Evolutionary conservation across 768 basidiomycete species (phyloP).

Genomic region (Punctularia strigosozonata): DNA sequence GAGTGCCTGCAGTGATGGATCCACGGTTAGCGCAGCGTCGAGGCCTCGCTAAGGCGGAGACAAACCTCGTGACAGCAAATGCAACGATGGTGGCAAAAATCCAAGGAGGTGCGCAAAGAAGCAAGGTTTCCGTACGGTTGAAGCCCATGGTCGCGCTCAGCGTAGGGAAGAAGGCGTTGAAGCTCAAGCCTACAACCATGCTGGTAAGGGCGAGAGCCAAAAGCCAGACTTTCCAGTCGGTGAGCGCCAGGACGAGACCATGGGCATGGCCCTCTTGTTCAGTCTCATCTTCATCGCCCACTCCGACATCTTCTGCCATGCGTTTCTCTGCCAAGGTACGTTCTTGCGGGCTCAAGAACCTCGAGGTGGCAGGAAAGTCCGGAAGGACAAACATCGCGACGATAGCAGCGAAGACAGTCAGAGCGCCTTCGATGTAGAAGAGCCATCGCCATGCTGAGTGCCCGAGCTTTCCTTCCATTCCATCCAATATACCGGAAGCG

Average conservation of each 20-base stretch:
- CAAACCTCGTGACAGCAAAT: constrained; percentile 20
- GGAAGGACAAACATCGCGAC: constrained; percentile 55
- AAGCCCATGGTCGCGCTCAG: constrained; percentile 63
- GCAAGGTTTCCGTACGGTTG: constrained; percentile 47
- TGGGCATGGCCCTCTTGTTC: constrained; percentile 22
- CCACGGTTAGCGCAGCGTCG: too few species aligned
- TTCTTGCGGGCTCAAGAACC: constrained; percentile 53
- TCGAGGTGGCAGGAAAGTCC: constrained; percentile 55
- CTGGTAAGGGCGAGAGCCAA: constrained; percentile 51
- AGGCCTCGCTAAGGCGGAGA: too few species aligned
- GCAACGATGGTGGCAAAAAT: constrained; percentile 46
- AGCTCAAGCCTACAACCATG: constrained; percentile 53
- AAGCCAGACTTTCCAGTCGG: constrained; percentile 82
- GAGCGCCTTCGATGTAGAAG: constrained; percentile 54
- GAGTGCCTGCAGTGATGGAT: constrained; percentile 38
- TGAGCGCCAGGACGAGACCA: constrained; percentile 48
- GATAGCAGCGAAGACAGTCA: constrained; percentile 43
- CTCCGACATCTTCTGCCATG: constrained; percentile 53
- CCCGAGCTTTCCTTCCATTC: constrained; percentile 60
- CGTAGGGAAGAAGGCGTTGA: constrained; percentile 77
- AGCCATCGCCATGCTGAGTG: constrained; percentile 67
- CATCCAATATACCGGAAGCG: constrained; percentile 61
- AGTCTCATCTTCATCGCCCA: constrained; percentile 35
- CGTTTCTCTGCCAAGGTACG: constrained; percentile 42
- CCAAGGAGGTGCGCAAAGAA: constrained; percentile 76